Evolutionary conservation across 1,139 yeast genomes (phyloP), one percentile per base, ranked within the genome.

Genomic region (Kodamaea derodonti): DNA sequence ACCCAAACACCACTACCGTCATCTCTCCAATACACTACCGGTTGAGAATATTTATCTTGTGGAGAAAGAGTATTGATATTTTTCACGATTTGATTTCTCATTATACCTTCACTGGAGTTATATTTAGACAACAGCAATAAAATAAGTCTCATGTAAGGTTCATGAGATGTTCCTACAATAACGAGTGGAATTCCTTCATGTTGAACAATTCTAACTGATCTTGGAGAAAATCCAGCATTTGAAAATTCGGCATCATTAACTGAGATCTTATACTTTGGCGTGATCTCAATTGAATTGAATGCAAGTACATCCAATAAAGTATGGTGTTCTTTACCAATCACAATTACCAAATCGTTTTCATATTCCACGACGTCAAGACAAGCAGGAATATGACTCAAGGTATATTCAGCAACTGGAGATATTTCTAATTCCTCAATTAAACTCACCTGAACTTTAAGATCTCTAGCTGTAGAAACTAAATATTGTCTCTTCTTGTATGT

Each of bases 211-310:
- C 65, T 48, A 28, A 80, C 58, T 27, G 63, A 59, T 57, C 79
- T 65, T 2, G 86, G 82, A 14, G 81, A 71, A 53, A 85, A 85
- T 2, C 80, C 72, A 38, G 78, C 73, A 24, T 80, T 72, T n/a
- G 80, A 71, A 48, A 83, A 84, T 46, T 83, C 84, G 1, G 94
- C 84, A 51, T 80, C 88, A 51, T 83, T 84, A 37, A 84, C 59
- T 0, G 92, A 81, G 4, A 84, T 58, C 42, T 72, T 72, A 37
- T 65, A 68, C 11, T 62, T 35, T 3, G 72, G 41, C 13, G 35
- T 39, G 34, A 58, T 30, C n/a, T 12, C 17, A 7, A 18, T 25
- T 16, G 39, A 28, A 5, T 41, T 36, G 3, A 43, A 34, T 4
- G 42, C 29, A 14, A 50, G 46, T 14, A 78, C 68, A 14, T 78